A percentile compares a stretch with the other conserved stretches of the same genome.
phyloP scores from a whole-genome alignment of 2,329 filamentous ascomycete genomes.

The Zymoseptoria crescenta region DNA sequence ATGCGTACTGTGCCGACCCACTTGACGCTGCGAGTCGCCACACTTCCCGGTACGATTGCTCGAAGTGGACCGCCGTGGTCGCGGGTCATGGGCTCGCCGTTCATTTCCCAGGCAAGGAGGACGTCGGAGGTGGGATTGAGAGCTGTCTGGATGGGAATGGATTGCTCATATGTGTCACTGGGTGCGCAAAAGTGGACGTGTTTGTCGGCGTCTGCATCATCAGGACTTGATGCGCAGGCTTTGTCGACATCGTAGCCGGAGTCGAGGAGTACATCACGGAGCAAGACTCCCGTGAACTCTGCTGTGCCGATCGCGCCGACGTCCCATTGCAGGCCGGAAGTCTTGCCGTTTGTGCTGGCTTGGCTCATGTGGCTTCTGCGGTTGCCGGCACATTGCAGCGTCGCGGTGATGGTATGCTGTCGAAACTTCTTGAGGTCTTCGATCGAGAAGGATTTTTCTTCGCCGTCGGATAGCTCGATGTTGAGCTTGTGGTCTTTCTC shows the following conservation, averaged over 20 bases:
- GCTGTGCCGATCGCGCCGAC: conserved; percentile 54
- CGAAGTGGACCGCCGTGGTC: conserved; percentile 61
- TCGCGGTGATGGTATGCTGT: conserved; percentile 46
- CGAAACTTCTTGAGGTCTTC: conserved; percentile 49
- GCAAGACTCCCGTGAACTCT: conserved; percentile 50
- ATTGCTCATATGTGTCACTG: conserved; percentile 18
- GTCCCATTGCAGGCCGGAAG: conserved; percentile 54
- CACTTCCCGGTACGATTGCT: conserved; percentile 54
- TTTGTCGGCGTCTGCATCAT: conserved; percentile 30
- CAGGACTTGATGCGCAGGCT: conserved; percentile 13
- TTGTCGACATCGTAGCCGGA: conserved; percentile 42
- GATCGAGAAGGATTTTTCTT: conserved; percentile 46
- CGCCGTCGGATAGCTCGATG: conserved; percentile 50
- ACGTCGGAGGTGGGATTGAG: conserved; percentile 56
- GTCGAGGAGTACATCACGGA: conserved; percentile 50
- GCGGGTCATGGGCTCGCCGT: conserved; percentile 53
- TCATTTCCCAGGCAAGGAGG: conserved; percentile 65
- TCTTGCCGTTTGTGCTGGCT: conserved; percentile 31
- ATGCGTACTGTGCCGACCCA: conserved; percentile 55
- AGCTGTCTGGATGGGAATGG: conserved; percentile 33
- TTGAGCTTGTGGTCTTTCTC: conserved; percentile 42
- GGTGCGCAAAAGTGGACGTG: conserved; percentile 47
- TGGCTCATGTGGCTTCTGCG: conserved; percentile 48
- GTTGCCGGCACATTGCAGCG: conserved; percentile 55
- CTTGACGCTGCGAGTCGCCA: conserved; percentile 57